A percentile compares a stretch with the other conserved stretches of the same genome.
These are phyloP conservation scores for Polyporus tsugae DNA, from an alignment of 1,284 basidiomycete species.

Conservation along the genomic window DNA sequence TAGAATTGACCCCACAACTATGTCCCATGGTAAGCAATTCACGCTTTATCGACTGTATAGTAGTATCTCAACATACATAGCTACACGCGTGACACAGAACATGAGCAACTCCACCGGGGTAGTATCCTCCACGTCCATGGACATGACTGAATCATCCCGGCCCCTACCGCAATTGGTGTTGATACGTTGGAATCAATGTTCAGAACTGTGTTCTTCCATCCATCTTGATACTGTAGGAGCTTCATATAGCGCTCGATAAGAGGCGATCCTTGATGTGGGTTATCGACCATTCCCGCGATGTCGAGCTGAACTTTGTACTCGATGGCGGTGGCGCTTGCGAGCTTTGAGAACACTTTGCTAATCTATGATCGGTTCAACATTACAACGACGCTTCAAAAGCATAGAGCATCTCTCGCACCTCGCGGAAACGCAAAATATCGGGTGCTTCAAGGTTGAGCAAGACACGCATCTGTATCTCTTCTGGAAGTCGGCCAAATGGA, in stretches of 20 bases:
- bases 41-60: too few species aligned
- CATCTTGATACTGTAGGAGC: too few species aligned
- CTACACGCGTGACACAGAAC: too few species aligned
- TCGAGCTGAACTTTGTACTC: background rate
- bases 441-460: background rate
- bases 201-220: too few species aligned
- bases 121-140: too few species aligned
- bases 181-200: background rate
- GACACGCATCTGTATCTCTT: background rate
- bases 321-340: background rate
- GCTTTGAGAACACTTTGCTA: too few species aligned
- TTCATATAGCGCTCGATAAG: background rate
- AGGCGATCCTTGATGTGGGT: background rate
- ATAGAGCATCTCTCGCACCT: background rate
- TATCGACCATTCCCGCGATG: background rate
- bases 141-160: too few species aligned
- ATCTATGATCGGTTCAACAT: background rate
- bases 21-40: too few species aligned
- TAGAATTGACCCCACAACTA: too few species aligned
- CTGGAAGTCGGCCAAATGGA: background rate
- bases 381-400: background rate
- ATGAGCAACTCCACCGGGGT: too few species aligned
- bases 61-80: too few species aligned
- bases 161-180: background rate
- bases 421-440: background rate